Evolutionary conservation across 495 filamentous ascomycete species (phyloP), one percentile per base, ranked within the genome.

Genomic region (Penicillium turbatum): DNA sequence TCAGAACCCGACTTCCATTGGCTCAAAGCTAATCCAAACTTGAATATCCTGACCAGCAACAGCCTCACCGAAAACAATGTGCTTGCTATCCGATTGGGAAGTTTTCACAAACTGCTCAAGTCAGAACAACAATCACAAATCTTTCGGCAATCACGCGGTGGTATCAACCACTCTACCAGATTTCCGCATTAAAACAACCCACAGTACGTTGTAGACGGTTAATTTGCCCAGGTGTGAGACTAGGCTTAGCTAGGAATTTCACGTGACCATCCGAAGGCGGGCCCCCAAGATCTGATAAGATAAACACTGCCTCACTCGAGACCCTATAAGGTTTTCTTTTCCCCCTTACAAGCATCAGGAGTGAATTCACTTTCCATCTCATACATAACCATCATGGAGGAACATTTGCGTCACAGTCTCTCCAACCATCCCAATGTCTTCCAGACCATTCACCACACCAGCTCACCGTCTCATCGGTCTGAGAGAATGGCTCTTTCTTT

Each of bases 71-170:
- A 95, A 96, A 38, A 96, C 90, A 35, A 95, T 90, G 69, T 96
- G 90, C 72, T 92, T 93, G 50, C 83, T 81, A 66, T 95, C 87
- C 10, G 95, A 80, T 70, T 93, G 89, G 17, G 84, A 80, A 3
- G 90, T 95, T 7, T 73, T 67, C 50, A 89, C 84, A 8, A 90
- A 51, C 40, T 44, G 19, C 19, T n/a, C 17, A 3, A 39, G 24
- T 40, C 15, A 50, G 47, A 19, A 19, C 35, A 21, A 15, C 15
- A n/a, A n/a, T n/a, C n/a, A n/a, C n/a, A n/a, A n/a, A n/a, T n/a
- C n/a, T n/a, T n/a, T n/a, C n/a, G n/a, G n/a, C n/a, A n/a, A n/a
- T n/a, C n/a, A n/a, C n/a, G n/a, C n/a, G n/a, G n/a, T n/a, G n/a
- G n/a, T n/a, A n/a, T n/a, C n/a, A n/a, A n/a, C n/a, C n/a, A n/a